Conservation (phyloP, 495 filamentous ascomycete genomes). For the Penicillium bialowiezense region DNA sequence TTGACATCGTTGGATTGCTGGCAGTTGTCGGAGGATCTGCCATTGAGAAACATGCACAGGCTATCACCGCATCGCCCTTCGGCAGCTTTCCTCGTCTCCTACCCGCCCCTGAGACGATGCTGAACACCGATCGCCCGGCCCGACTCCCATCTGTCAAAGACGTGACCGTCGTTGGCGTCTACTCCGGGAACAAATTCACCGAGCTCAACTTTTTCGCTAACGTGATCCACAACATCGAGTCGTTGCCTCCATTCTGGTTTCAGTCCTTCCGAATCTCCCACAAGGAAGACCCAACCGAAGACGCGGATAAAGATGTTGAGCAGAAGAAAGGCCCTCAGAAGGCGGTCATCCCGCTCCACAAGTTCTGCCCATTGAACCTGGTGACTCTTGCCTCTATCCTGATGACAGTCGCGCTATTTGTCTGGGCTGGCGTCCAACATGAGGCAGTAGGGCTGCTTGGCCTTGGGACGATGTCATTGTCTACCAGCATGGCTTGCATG, state of each 20-base stretch:
- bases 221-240: constrained; percentile 54
- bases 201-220: constrained; percentile 61
- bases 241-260: constrained; percentile 26
- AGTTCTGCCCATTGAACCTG: constrained; percentile 50
- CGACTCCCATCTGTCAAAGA: constrained; percentile 51
- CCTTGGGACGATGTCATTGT: constrained; percentile 19
- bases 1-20: constrained; percentile 62
- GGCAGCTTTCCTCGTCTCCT: constrained; percentile 62
- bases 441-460: constrained; percentile 46
- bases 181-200: constrained; percentile 50
- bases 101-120: constrained; percentile 63
- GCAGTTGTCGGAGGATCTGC: constrained; percentile 61
- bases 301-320: neutral
- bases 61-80: constrained; percentile 53
- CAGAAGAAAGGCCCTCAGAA: neutral
- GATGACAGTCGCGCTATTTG: constrained; percentile 42
- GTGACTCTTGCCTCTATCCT: constrained; percentile 48
- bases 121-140: constrained; percentile 54
- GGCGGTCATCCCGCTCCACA: constrained; percentile 42
- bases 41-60: constrained; percentile 54
- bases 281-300: neutral
- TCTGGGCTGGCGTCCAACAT: constrained; percentile 41
- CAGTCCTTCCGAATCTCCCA: constrained; percentile 9
- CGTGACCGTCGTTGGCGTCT: constrained; percentile 55
- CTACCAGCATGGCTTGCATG: constrained; percentile 15